Base-by-base conservation (phyloP, 805 yeast species). In the Kodamaea kaohsiungensis region DNA sequence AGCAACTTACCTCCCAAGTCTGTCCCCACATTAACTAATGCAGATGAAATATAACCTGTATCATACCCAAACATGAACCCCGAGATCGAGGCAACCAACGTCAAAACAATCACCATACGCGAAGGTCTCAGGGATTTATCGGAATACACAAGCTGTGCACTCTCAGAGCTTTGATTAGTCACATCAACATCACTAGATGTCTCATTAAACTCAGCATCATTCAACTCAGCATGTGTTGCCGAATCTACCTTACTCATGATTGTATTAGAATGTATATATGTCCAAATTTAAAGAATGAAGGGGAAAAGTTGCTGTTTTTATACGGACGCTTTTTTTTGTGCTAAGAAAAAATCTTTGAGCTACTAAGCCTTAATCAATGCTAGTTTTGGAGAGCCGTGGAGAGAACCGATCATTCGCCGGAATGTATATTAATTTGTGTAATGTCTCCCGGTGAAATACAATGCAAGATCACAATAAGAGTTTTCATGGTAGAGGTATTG, bases 11-110 rank as follows among this genome's bases (percentile, higher is more conserved):
- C 60, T 59, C 63, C 59, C 57, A 93, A 80, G 66, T 89, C 96
- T 4, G 84, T 82, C 10, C 92, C 91, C 48, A 93, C 85, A 38
- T 91, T 84, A 17, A 92, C 96, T 63, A 93, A 78, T 0, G 98
- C 98, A 16, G 96, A 86, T 2, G 98, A 93, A 43, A 93, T 92
- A 71, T 93, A 93, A 61, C 98, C 98, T 0, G 98, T 93, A 70
- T 93, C 99, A 66, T 93, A 93, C 61, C 99, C 99, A 72, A 93
- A 93, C 91, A 93, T 84, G 72, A 92, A 91, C 1, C 98, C 98
- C 0, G 97, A 91, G 58, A 93, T 87, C 7, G 97, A 91, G 0
- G 97, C 84, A 25, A 86, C 85, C 49, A 86, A 76, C 0, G 96
- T 89, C 51, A 91, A 71, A 25, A 82, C 71, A 19, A 91, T 73